phyloP scores from a whole-genome alignment of 192 early-diverging fungal genomes.

The Glomus cerebriforme region DNA sequence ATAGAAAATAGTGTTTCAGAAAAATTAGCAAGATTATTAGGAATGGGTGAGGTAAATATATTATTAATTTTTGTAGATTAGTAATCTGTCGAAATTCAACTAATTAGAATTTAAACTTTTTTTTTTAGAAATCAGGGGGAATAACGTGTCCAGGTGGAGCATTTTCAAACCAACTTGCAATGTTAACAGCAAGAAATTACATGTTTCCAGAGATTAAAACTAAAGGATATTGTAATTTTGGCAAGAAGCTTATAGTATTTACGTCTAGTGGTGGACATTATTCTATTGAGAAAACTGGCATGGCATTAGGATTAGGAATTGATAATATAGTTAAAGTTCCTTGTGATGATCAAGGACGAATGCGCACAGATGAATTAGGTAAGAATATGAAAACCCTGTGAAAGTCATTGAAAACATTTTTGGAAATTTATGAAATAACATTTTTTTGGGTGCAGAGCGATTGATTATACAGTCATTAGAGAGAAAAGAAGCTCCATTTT shows the following conservation, averaged over 20 bases:
- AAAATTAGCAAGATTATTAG: conserved; percentile 47
- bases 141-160: conserved; percentile 76
- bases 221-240: conserved; percentile 52
- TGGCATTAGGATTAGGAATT: conserved; percentile 69
- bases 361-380: conserved; percentile 60
- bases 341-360: conserved; percentile 59
- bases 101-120: not conserved
- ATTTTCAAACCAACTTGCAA: conserved; percentile 73
- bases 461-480: conserved; percentile 45
- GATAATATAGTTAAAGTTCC: conserved; percentile 70
- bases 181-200: conserved; percentile 72
- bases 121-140: conserved; percentile 51
- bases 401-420: too few species aligned
- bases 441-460: conserved; percentile 36
- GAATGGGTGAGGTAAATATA: conserved; percentile 44
- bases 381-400: not conserved
- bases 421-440: not conserved
- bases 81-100: too few species aligned
- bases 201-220: conserved; percentile 64
- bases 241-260: conserved; percentile 58
- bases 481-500: conserved; percentile 66
- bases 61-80: not conserved
- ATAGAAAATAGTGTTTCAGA: conserved; percentile 66
- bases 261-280: conserved; percentile 76
- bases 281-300: conserved; percentile 71